phyloP scores from a whole-genome alignment of 257 asterid genomes.

The Nicotiana knightiana region DNA sequence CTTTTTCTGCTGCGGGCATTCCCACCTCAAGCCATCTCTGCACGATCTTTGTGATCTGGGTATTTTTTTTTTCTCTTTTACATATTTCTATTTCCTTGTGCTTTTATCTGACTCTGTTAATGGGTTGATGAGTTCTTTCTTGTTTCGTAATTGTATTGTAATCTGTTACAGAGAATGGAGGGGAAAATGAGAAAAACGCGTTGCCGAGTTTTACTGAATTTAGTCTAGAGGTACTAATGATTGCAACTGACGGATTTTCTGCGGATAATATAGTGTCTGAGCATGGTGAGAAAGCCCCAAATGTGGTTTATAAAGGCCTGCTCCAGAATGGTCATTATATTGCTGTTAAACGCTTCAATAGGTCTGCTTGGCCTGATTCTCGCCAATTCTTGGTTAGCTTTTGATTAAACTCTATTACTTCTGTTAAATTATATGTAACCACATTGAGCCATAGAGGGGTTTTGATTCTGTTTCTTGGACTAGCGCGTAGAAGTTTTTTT shows the following conservation, averaged over 20 bases:
- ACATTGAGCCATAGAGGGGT: background rate
- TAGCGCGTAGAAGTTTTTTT: background rate
- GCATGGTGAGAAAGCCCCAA: conserved; percentile 53
- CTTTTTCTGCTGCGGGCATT: conserved; percentile 37
- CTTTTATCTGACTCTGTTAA: background rate
- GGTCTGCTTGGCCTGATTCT: conserved; percentile 47
- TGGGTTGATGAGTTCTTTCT: background rate
- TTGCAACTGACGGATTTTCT: conserved; percentile 35
- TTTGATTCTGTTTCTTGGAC: background rate
- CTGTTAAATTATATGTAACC: background rate
- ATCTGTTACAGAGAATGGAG: conserved; percentile 32
- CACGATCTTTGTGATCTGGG: conserved; percentile 33
- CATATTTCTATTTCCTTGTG: background rate
- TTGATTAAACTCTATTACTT: background rate
- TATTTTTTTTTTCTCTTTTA: background rate
- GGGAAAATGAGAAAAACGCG: conserved; percentile 24
- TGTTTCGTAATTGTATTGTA: background rate
- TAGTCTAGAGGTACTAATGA: conserved; percentile 30
- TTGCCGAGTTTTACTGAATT: conserved; percentile 30
- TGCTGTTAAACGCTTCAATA: conserved; percentile 45
- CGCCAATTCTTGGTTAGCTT: conserved; percentile 34
- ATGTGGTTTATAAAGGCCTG: conserved; percentile 39
- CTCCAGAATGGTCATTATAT: conserved; percentile 26
- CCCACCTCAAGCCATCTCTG: conserved; percentile 30
- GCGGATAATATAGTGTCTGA: conserved; percentile 42